Percentiles rank a stretch among this genome's conserved stretches.
These are phyloP conservation scores for Pestalotiopsis sp. DNA, from an alignment of 2,329 filamentous ascomycete genomes.

Conservation along the genomic window DNA sequence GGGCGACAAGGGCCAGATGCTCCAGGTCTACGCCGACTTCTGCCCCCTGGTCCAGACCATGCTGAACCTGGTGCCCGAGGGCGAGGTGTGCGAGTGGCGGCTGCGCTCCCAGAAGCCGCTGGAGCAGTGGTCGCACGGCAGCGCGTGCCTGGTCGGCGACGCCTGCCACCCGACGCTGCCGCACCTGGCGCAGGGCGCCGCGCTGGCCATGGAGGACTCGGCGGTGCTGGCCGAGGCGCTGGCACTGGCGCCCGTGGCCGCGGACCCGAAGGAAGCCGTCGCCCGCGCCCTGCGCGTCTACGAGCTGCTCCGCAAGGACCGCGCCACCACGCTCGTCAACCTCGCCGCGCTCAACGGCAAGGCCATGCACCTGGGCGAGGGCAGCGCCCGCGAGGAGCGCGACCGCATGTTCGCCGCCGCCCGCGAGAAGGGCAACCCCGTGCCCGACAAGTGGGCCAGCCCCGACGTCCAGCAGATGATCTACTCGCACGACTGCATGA, in stretches of 20 bases:
- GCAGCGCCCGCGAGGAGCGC: slow-evolving; percentile 60
- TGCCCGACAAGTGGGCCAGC: slow-evolving; percentile 72
- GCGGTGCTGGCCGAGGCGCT: slow-evolving; percentile 60
- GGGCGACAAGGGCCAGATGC: slow-evolving; percentile 63
- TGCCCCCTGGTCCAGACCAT: slow-evolving; percentile 61
- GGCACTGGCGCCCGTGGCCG: slow-evolving; percentile 35
- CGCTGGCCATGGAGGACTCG: slow-evolving; percentile 70
- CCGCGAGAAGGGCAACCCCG: slow-evolving; percentile 48
- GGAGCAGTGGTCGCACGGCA: slow-evolving; percentile 59
- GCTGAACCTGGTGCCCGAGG: slow-evolving; percentile 62
- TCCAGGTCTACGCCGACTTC: slow-evolving; percentile 64
- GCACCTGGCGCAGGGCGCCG: slow-evolving; percentile 68
- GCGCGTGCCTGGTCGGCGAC: slow-evolving; percentile 62
- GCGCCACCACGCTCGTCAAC: slow-evolving; percentile 55
- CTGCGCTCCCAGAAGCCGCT: slow-evolving; percentile 61
- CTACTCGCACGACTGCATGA: slow-evolving; percentile 64
- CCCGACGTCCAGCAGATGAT: slow-evolving; percentile 69
- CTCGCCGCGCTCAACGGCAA: slow-evolving; percentile 54
- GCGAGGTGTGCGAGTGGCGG: slow-evolving; percentile 67
- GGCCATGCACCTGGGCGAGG: slow-evolving; percentile 60
- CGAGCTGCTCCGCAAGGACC: slow-evolving; percentile 58
- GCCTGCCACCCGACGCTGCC: slow-evolving; percentile 70
- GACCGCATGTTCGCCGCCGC: slow-evolving; percentile 58
- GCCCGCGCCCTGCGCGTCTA: slow-evolving; percentile 56
- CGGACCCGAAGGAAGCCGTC: slow-evolving; percentile 38